Evolutionary conservation across 2,329 filamentous ascomycete genomes (phyloP).

Genomic region (Chaetomiaceae sp.): DNA sequence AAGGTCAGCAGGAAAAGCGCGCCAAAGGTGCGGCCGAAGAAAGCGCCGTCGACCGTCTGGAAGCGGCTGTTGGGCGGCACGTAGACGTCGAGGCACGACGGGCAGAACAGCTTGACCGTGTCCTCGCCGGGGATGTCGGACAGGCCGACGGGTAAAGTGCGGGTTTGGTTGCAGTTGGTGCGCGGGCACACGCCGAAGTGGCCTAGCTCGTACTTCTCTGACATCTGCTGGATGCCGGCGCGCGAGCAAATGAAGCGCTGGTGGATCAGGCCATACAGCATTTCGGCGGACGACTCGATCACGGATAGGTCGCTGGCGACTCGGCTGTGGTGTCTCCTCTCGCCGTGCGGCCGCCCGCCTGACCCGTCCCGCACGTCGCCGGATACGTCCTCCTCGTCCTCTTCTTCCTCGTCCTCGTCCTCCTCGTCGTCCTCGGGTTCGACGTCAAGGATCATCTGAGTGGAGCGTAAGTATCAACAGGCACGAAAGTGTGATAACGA

Average conservation of each 20-base stretch:
- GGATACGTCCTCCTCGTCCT: constrained; percentile 66
- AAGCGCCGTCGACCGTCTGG: constrained; percentile 94
- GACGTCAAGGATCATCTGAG: constrained; percentile 91
- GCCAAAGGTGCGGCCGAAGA: constrained; percentile 96
- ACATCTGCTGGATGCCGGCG: constrained; percentile 97
- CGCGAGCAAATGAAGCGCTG: constrained; percentile 97
- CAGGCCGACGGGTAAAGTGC: constrained; percentile 86
- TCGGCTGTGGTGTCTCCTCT: constrained; percentile 72
- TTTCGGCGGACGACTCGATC: constrained; percentile 95
- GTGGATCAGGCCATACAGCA: constrained; percentile 96
- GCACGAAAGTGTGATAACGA: too few relatives aligned
- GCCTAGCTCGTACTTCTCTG: constrained; percentile 94
- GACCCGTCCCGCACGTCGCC: constrained; percentile 55
- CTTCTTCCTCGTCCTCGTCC: constrained; percentile 73
- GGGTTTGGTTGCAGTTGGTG: constrained; percentile 82
- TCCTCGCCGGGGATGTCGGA: constrained; percentile 95
- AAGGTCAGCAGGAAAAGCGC: constrained; percentile 98
- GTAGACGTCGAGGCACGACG: constrained; percentile 93
- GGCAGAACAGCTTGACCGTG: constrained; percentile 97
- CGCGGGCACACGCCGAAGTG: constrained; percentile 96
- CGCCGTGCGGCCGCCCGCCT: constrained; percentile 37
- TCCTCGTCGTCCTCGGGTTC: constrained; percentile 94
- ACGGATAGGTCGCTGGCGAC: constrained; percentile 90
- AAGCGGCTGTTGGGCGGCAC: constrained; percentile 96
- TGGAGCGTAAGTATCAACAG: not conserved